Conservation (phyloP, 2,329 filamentous ascomycete genomes). For the Fusarium xylarioides region DNA sequence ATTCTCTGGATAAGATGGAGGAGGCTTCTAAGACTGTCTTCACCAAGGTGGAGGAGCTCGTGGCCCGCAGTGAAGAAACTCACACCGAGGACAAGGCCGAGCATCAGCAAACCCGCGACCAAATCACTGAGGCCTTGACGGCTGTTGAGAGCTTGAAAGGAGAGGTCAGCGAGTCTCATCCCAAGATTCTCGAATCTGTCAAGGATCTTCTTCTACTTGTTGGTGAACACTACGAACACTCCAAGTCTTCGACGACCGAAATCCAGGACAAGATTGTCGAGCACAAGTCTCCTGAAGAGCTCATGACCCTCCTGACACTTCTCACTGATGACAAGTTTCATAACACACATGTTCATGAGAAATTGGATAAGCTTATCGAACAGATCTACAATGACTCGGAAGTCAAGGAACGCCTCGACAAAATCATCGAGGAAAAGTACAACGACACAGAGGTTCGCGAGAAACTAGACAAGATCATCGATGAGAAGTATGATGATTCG, state of each 20-base stretch:
- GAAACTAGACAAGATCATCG: constrained; percentile 18
- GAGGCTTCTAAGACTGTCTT: constrained; percentile 90
- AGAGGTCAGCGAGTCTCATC: constrained; percentile 83
- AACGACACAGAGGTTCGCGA: constrained; percentile 14
- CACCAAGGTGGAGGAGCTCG: constrained; percentile 80
- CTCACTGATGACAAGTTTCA: constrained; percentile 59
- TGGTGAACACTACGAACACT: constrained; percentile 87
- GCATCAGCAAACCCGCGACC: constrained; percentile 83
- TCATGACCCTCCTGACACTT: constrained; percentile 58
- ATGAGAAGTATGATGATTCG: constrained; percentile 61
- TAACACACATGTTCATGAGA: constrained; percentile 46
- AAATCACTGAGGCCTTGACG: constrained; percentile 77
- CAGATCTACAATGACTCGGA: constrained; percentile 41
- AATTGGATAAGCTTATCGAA: constrained; percentile 42
- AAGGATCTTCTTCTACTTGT: constrained; percentile 86
- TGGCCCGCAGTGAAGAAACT: constrained; percentile 77
- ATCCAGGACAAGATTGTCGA: constrained; percentile 70
- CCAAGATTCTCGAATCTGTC: constrained; percentile 86
- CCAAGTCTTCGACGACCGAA: constrained; percentile 69
- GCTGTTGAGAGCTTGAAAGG: constrained; percentile 80
- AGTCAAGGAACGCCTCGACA: constrained; percentile 43
- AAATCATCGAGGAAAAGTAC: constrained; percentile 21
- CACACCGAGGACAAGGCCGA: constrained; percentile 79
- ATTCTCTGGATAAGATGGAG: constrained; percentile 86
- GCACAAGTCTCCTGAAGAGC: constrained; percentile 67